Evolutionary conservation across 116 monocot genomes (phyloP).

Genomic region (Zostera marina): DNA sequence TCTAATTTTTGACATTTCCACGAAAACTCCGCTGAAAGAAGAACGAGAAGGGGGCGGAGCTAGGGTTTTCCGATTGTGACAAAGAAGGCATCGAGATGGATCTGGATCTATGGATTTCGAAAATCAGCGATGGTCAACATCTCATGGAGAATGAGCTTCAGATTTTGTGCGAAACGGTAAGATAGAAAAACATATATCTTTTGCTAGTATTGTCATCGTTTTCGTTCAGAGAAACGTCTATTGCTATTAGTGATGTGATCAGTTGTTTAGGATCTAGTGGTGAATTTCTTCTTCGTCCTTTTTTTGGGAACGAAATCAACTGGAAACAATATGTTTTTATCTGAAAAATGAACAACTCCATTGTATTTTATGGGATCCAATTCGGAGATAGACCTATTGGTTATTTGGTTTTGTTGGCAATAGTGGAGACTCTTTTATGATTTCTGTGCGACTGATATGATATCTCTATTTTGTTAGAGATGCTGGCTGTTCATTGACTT

Average conservation of each 20-base stretch:
- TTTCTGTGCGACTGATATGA: not conserved
- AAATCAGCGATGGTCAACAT: conserved; percentile 64
- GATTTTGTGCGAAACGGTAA: conserved; percentile 77
- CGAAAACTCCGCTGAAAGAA: too few species aligned
- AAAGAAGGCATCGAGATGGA: conserved; percentile 26
- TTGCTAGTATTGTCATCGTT: not conserved
- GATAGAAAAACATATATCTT: not conserved
- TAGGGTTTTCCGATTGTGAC: too few species aligned
- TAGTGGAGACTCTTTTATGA: not conserved
- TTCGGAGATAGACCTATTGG: not conserved
- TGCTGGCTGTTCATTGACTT: not conserved
- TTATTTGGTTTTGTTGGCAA: not conserved
- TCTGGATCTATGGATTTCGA: conserved; percentile 71
- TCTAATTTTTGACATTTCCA: too few species aligned
- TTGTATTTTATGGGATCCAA: not conserved
- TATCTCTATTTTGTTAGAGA: not conserved
- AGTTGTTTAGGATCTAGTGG: too few species aligned
- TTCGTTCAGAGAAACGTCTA: not conserved
- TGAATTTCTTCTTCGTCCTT: too few species aligned
- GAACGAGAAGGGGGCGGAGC: too few species aligned
- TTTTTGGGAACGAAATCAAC: too few species aligned
- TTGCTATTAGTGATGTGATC: not conserved
- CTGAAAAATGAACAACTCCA: not conserved
- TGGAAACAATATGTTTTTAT: too few species aligned
- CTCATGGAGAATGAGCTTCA: conserved; percentile 71